Conservation (phyloP, 2,329 filamentous ascomycete species). For the Sarocladium kiliense region DNA sequence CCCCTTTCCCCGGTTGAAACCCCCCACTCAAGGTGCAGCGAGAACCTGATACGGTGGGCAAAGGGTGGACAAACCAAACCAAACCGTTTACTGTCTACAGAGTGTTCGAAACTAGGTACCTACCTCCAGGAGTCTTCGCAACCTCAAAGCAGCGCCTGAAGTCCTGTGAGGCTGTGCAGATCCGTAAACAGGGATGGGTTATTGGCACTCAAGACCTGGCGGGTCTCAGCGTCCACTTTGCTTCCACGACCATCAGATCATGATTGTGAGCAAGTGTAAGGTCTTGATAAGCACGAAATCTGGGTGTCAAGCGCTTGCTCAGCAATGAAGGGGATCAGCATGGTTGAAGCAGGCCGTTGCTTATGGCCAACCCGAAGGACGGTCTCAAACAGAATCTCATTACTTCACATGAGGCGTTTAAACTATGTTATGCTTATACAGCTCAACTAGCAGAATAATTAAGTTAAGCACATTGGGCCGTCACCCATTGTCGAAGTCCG, state of each 20-base stretch:
- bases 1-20: not conserved
- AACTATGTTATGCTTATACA: too few species aligned
- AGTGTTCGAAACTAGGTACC: not conserved
- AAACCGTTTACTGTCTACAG: not conserved
- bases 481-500: too few species aligned
- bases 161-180: constrained; percentile 5
- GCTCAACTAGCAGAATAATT: too few species aligned
- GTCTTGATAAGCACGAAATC: not conserved
- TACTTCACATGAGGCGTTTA: not conserved
- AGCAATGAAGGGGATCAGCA: not conserved
- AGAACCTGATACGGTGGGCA: not conserved
- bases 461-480: too few species aligned
- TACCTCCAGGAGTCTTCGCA: not conserved
- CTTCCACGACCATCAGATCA: not conserved
- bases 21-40: not conserved
- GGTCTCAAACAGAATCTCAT: not conserved
- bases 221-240: constrained; percentile 5
- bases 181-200: not conserved
- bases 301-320: not conserved
- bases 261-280: not conserved
- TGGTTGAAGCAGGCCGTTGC: not conserved
- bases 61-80: constrained; percentile 2
- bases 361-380: not conserved
- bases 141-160: not conserved
- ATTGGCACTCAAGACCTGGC: constrained; percentile 2